Percentiles rank a stretch among this genome's conserved stretches.
phyloP scores from a whole-genome alignment of 106 monocot species.

The Vanilla planifolia region DNA sequence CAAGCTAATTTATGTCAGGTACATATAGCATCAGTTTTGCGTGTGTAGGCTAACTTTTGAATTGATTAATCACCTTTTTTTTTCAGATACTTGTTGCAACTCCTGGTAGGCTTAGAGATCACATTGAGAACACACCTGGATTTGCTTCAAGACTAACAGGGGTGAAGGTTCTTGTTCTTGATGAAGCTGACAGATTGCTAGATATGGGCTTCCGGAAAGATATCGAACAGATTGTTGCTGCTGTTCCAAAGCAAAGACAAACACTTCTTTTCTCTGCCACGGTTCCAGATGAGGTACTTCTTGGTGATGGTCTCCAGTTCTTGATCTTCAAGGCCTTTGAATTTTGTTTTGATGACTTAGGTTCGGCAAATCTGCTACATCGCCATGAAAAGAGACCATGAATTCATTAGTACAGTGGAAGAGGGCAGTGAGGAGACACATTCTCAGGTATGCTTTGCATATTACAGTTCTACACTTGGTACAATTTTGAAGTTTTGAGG shows the following conservation, averaged over 20 bases:
- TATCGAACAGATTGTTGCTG: constrained; percentile 76
- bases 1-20: constrained; percentile 95
- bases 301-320: background rate
- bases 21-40: background rate
- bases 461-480: background rate
- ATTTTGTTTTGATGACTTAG: constrained; percentile 15
- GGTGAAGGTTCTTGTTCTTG: constrained; percentile 80
- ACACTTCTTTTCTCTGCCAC: constrained; percentile 86
- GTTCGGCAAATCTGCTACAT: constrained; percentile 72
- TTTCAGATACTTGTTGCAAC: constrained; percentile 89
- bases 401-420: constrained; percentile 71
- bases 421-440: constrained; percentile 77
- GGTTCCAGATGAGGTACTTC: constrained; percentile 70
- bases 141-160: constrained; percentile 63
- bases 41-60: background rate
- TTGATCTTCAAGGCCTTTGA: background rate
- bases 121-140: constrained; percentile 92
- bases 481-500: background rate
- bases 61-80: background rate
- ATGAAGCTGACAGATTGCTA: constrained; percentile 75
- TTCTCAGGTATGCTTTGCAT: constrained; percentile 37
- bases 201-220: constrained; percentile 85
- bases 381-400: constrained; percentile 80
- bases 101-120: constrained; percentile 94
- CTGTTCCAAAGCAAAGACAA: constrained; percentile 70